A percentile compares a stretch with the other conserved stretches of the same genome.
These are phyloP conservation scores for Porodaedalea pini DNA, from an alignment of 1,284 basidiomycete genomes.

Conservation along the genomic window DNA sequence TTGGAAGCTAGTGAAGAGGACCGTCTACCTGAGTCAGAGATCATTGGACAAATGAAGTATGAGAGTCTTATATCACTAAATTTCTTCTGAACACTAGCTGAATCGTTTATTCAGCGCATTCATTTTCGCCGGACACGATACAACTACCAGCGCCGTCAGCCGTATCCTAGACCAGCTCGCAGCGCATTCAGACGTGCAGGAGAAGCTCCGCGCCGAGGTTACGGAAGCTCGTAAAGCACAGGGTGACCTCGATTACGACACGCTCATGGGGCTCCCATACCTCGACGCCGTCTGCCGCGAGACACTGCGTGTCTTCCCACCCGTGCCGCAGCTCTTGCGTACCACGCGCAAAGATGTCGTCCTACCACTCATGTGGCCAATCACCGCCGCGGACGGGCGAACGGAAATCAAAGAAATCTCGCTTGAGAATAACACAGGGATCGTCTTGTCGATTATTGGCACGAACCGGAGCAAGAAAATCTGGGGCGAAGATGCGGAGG, in stretches of 20 bases:
- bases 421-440: slow-evolving; percentile 13
- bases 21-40: slow-evolving; percentile 10
- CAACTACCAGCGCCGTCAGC: slow-evolving; percentile 35
- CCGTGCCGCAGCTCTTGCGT: slow-evolving; percentile 28
- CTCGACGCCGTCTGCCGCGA: slow-evolving; percentile 40
- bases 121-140: slow-evolving; percentile 38
- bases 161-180: slow-evolving; percentile 37
- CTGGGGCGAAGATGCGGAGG: slow-evolving; percentile 23
- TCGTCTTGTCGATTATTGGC: slow-evolving; percentile 19
- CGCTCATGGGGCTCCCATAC: slow-evolving; percentile 34
- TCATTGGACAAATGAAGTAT: slow-evolving; percentile 28
- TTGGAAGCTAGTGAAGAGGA: slow-evolving; percentile 12
- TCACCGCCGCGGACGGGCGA: slow-evolving; percentile 13
- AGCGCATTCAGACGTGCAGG: slow-evolving; percentile 33
- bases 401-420: slow-evolving; percentile 6
- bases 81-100: not conserved
- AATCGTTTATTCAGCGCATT: slow-evolving; percentile 32
- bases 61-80: slow-evolving; percentile 4
- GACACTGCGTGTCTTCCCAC: slow-evolving; percentile 36
- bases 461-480: slow-evolving; percentile 19
- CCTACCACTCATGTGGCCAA: slow-evolving; percentile 19
- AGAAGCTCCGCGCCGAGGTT: slow-evolving; percentile 35
- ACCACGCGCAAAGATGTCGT: slow-evolving; percentile 20
- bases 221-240: slow-evolving; percentile 26
- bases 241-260: slow-evolving; percentile 34